Conservation (phyloP, 306 rosid genomes). For the Geum urbanum region DNA sequence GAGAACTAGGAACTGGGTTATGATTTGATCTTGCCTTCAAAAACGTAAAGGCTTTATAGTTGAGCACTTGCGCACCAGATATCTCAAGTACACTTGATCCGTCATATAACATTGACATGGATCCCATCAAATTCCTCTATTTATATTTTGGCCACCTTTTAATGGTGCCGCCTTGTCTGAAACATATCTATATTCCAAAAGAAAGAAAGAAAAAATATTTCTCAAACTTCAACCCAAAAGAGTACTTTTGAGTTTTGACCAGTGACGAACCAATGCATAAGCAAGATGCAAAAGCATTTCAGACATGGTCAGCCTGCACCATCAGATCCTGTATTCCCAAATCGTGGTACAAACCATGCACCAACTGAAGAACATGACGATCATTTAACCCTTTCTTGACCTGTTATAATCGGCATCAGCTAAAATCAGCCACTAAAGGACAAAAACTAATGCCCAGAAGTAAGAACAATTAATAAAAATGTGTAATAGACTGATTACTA, state of each 20-base stretch:
- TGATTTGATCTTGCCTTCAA: too few species aligned
- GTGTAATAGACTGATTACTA: neutral
- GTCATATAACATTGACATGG: neutral
- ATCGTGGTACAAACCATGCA: conserved; percentile 85
- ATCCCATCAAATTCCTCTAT: neutral
- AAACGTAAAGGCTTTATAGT: too few species aligned
- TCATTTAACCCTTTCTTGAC: conserved; percentile 65
- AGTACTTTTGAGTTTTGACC: neutral
- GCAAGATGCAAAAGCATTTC: conserved; percentile 24
- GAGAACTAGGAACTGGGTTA: too few species aligned
- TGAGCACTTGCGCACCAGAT: too few species aligned
- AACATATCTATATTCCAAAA: neutral
- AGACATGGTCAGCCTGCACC: conserved; percentile 60
- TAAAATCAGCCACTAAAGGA: conserved; percentile 21
- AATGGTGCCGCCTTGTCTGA: neutral
- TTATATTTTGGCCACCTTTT: neutral
- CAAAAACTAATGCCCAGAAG: neutral
- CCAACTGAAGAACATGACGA: conserved; percentile 59
- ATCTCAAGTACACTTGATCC: too few species aligned
- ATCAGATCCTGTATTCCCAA: conserved; percentile 84
- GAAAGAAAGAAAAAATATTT: neutral
- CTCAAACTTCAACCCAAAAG: neutral
- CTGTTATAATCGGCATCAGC: conserved; percentile 40
- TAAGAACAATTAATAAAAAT: neutral
- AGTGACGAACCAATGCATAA: neutral